Evolutionary conservation across 23 red algal species (phyloP), one percentile per base, ranked within the genome.

Genomic region (Porphyridium purpureum): DNA sequence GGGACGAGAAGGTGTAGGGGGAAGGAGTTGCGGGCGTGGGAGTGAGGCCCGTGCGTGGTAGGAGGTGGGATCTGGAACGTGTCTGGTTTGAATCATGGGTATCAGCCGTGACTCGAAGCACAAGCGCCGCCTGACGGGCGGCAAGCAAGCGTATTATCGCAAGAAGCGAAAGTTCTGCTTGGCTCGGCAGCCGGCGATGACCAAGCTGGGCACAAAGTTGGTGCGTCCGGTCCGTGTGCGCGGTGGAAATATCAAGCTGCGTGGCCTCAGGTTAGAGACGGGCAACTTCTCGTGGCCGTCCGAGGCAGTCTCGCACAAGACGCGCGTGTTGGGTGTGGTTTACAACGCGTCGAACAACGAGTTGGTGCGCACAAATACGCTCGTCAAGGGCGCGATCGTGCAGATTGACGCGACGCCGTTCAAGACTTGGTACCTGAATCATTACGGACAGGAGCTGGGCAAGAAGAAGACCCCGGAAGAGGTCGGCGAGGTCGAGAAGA

Each of bases 261-360:
- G 90, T 29, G 90, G 58, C 22, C 67, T 98, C 44, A 78, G 90
- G 31, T 52, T 98, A 6, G 90, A 98, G 57, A 61, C 57, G 2
- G 90, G 90, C 27, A 98, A 86, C 58, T 98, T 84, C 58, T 56
- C 77, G 21, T 98, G 90, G 90, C 64, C 69, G 1, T 86, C 79
- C n/a, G 79, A 98, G 62, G 64, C 72, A 1, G 49, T 57, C 35
- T 66, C 74, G 27, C 53, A 52, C 27, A 98, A 98, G 48, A 70
- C 80, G 25, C 64, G 90, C 23, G 70, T 98, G 35, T 48, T 98
- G 9, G 74, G 72, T 47, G 90, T 98, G 0, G 81, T 86, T 19
- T 98, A 98, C 66, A 98, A 98, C 41, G 90, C 90, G 4, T 84
- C 77, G 29, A 98, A 98, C 59, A 98, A 98, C 44, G 90, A 98